A percentile compares a stretch with the other conserved stretches of the same genome.
These are phyloP conservation scores for Smallanthus sonchifolius DNA, from an alignment of 129 eudicot species.

Conservation along the genomic window DNA sequence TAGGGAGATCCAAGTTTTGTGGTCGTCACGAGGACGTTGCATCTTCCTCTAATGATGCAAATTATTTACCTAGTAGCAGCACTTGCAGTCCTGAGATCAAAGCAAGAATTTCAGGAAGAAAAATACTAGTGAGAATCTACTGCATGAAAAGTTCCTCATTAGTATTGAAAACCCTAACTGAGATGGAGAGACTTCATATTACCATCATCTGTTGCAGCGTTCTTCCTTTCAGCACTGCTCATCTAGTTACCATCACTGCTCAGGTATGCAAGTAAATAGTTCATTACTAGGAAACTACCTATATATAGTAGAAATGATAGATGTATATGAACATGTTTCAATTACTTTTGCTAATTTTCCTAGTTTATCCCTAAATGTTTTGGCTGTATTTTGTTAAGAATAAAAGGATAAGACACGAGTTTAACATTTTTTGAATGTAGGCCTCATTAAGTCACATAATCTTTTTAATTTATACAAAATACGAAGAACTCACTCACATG, in stretches of 20 bases:
- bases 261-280: constrained; percentile 13
- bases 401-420: neutral
- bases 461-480: neutral
- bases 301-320: neutral
- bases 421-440: neutral
- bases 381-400: too few relatives aligned
- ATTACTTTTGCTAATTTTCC: neutral
- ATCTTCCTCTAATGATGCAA: constrained; percentile 10
- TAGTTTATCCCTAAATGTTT: neutral
- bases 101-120: constrained; percentile 25
- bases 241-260: constrained; percentile 19
- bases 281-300: neutral
- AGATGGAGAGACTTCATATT: constrained; percentile 19
- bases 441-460: neutral
- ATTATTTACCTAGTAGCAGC: constrained; percentile 19
- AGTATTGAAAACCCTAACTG: constrained; percentile 19
- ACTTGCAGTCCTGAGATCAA: constrained; percentile 14
- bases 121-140: constrained; percentile 24
- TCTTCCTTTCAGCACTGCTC: constrained; percentile 15
- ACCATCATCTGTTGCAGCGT: constrained; percentile 16
- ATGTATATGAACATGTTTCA: neutral
- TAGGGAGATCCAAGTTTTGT: constrained; percentile 5
- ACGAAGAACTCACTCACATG: neutral
- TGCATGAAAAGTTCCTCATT: constrained; percentile 6
- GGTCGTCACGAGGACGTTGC: constrained; percentile 11